Conservation (phyloP, 2,329 filamentous ascomycete genomes). For the Nigrospora oryzae region DNA sequence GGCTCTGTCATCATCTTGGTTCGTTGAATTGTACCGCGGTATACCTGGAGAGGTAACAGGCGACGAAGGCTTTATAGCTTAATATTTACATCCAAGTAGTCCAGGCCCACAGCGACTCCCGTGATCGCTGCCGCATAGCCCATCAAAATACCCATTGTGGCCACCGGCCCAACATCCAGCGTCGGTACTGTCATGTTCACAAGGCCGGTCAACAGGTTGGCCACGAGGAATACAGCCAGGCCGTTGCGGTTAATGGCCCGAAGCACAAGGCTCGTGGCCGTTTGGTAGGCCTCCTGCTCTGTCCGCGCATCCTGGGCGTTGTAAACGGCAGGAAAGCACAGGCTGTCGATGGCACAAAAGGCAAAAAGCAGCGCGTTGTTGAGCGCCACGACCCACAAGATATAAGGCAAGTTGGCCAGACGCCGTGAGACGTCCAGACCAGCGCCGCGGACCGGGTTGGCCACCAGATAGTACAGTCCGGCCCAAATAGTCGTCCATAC, state of each 20-base stretch:
- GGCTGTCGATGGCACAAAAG: slow-evolving; percentile 69
- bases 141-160: slow-evolving; percentile 67
- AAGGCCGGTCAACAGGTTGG: slow-evolving; percentile 81
- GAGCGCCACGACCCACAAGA: slow-evolving; percentile 87
- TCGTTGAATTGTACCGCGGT: no score
- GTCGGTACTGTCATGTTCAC: slow-evolving; percentile 86
- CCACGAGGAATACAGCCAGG: slow-evolving; percentile 72
- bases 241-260: slow-evolving; percentile 84
- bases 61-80: slow-evolving; percentile 44
- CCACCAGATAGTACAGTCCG: slow-evolving; percentile 60
- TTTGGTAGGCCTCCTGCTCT: slow-evolving; percentile 55
- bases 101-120: slow-evolving; percentile 57
- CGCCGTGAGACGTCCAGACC: slow-evolving; percentile 75
- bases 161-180: slow-evolving; percentile 55
- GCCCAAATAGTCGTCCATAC: slow-evolving; percentile 62
- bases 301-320: slow-evolving; percentile 42
- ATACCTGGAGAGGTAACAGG: no score
- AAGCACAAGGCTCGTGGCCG: slow-evolving; percentile 74
- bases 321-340: slow-evolving; percentile 69
- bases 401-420: slow-evolving; percentile 86
- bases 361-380: slow-evolving; percentile 76
- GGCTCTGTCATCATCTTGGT: no score
- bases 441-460: slow-evolving; percentile 61
- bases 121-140: slow-evolving; percentile 64
- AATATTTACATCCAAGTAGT: slow-evolving; percentile 58